Percentiles rank a stretch among this genome's conserved stretches.
Evolutionary conservation across 2,329 filamentous ascomycete species (phyloP).

Genomic region (Pyricularia sp.): DNA sequence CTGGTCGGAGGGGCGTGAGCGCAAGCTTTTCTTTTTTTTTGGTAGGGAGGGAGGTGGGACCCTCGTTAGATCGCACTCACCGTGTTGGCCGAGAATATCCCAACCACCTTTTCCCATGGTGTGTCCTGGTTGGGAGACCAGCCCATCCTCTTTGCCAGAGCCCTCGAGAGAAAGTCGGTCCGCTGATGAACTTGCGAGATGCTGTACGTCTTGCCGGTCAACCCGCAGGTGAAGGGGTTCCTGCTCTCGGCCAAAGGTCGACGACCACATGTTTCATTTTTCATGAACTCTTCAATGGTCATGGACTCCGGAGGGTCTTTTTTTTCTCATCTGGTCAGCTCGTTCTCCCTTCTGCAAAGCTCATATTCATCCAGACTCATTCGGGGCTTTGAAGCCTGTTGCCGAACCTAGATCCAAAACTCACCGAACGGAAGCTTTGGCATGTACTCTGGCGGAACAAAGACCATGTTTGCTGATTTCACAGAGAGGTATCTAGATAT

Average conservation of each 20-base stretch:
- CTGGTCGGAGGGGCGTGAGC: conserved; percentile 9
- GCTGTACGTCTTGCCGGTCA: conserved; percentile 11
- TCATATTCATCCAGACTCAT: not conserved
- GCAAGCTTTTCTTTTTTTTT: not conserved
- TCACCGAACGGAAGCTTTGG: conserved; percentile 43
- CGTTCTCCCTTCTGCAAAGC: no score
- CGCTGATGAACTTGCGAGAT: conserved; percentile 7
- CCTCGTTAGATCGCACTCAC: conserved; percentile 12
- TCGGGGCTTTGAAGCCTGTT: not conserved
- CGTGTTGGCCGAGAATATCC: conserved; percentile 60
- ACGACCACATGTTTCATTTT: conserved; percentile 57
- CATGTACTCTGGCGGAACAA: conserved; percentile 48
- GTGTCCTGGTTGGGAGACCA: conserved; percentile 57
- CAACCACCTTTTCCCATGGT: conserved; percentile 67
- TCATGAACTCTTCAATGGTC: conserved; percentile 64
- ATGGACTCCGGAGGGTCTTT: conserved; percentile 57
- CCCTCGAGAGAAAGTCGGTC: conserved; percentile 20
- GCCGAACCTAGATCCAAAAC: conserved; percentile 8
- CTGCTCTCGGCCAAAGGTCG: conserved; percentile 44
- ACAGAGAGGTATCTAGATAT: not conserved
- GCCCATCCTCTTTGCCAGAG: conserved; percentile 51
- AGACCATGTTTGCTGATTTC: conserved; percentile 30
- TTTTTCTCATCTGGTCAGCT: not conserved
- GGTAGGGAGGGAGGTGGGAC: no score
- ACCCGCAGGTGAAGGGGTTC: conserved; percentile 14